Evolutionary conservation across 495 filamentous ascomycete species (phyloP), one percentile per base, ranked within the genome.

Genomic region (Astrothelium macrocarpum): DNA sequence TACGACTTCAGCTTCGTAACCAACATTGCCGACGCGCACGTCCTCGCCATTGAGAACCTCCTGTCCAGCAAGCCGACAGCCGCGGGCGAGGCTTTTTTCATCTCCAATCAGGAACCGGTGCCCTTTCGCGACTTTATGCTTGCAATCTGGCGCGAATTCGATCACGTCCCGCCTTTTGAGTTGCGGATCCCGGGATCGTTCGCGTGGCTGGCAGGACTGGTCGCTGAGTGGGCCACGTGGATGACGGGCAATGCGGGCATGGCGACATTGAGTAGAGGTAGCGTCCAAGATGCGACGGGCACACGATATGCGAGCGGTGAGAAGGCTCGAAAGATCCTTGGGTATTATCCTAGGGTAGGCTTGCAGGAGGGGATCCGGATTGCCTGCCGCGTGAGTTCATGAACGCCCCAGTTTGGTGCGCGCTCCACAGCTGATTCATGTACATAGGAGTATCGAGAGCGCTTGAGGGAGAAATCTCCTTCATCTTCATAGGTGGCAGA

Each of bases 71-170:
- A 71, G 43, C n/a, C n/a, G n/a, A 83, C 82, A 9, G 84, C 83
- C 26, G 82, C 84, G 0, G 85, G 85, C 0, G 77, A 86, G 64
- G 81, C 78, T 18, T 84, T 87, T 67, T 86, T 84, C 71, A 82
- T 87, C 34, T 81, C 83, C 58, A 87, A 87, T 64, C 81, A 85
- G 59, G 79, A 87, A 67, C 82, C 81, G 20, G 78, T 85, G 32
- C 70, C 82, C 25, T 84, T 86, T 67, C 78, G 85, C 32, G 80
- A 83, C 70, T 84, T 87, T 63, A 82, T 84, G 60, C 71, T 85
- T 4, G 77, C 75, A 14, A 75, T 87, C 28, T 86, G 84, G 84
- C 77, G 72, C 10, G 75, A 84, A 61, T 86, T 86, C 61, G 80
- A 78, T 14, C 84, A 86, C 70, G 73, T 74, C 7, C 84, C 83